phyloP scores from a whole-genome alignment of 352 stramenopile genomes.

The Phytopythium chamaehyphon region DNA sequence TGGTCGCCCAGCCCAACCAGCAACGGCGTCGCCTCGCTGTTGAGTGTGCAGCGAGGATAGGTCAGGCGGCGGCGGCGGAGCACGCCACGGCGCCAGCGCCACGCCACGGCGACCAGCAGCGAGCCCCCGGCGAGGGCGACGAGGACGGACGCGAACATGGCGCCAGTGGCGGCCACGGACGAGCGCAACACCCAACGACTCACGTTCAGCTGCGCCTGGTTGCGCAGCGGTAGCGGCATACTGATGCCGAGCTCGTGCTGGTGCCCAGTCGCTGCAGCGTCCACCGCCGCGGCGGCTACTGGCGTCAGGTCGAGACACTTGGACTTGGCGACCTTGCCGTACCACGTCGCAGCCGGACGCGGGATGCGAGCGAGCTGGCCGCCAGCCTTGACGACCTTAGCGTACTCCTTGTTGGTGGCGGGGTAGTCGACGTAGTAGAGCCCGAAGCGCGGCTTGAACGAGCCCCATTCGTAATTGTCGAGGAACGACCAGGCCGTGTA shows the following conservation, averaged over 20 bases:
- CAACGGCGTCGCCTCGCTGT: constrained; percentile 2
- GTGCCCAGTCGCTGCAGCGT: not conserved
- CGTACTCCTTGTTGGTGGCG: constrained; percentile 26
- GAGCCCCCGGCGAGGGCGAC: not conserved
- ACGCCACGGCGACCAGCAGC: not conserved
- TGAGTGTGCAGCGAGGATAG: constrained; percentile 1
- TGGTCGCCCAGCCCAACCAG: not conserved
- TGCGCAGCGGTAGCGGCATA: constrained; percentile 3
- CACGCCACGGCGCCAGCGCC: not conserved
- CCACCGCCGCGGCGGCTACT: not conserved
- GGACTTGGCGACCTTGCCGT: constrained; percentile 38
- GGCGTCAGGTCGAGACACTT: constrained; percentile 35
- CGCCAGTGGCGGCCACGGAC: not conserved
- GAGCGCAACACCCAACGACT: constrained; percentile 2
- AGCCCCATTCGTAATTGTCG: constrained; percentile 96
- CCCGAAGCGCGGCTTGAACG: constrained; percentile 54
- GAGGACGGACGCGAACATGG: not conserved
- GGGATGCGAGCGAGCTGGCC: constrained; percentile 33
- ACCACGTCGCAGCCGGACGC: constrained; percentile 49
- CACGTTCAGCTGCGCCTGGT: constrained; percentile 4
- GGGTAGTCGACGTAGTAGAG: constrained; percentile 62
- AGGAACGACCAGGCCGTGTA: constrained; percentile 94
- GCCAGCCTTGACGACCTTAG: constrained; percentile 16
- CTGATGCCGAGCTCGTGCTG: not conserved
- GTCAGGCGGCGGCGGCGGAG: not conserved